Conservation (phyloP, 2,329 filamentous ascomycete species). For the Colletotrichum graminicola region DNA sequence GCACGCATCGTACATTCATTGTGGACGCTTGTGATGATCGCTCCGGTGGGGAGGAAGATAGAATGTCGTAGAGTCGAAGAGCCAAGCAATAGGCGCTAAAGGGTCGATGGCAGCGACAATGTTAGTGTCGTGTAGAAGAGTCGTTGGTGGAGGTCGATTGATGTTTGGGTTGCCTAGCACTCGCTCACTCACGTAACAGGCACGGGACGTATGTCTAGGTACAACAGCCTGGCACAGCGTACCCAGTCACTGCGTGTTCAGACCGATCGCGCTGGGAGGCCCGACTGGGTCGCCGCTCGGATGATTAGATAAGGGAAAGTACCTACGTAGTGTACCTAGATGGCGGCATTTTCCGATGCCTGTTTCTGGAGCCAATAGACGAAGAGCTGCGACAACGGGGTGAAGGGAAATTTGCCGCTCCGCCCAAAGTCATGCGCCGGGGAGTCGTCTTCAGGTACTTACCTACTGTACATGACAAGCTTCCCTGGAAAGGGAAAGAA, state of each 20-base stretch:
- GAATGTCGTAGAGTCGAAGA: neutral
- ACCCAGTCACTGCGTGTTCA: conserved; percentile 9
- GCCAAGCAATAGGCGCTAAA: neutral
- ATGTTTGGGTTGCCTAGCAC: conserved; percentile 32
- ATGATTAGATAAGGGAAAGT: conserved; percentile 47
- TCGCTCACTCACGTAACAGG: conserved; percentile 30
- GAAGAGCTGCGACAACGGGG: conserved; percentile 43
- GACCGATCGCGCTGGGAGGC: conserved; percentile 29
- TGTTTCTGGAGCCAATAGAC: conserved; percentile 48
- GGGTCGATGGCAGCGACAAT: conserved; percentile 16
- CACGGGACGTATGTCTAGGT: conserved; percentile 24
- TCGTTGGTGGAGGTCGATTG: conserved; percentile 30
- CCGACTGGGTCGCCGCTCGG: conserved; percentile 18
- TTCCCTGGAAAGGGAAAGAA: conserved; percentile 8
- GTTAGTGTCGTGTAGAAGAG: conserved; percentile 27
- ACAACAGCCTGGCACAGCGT: conserved; percentile 37
- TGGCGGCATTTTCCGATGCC: conserved; percentile 45
- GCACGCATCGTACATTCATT: conserved; percentile 67
- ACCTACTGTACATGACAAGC: conserved; percentile 20
- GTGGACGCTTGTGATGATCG: conserved; percentile 43
- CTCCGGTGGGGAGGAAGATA: neutral
- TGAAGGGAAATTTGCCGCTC: conserved; percentile 48
- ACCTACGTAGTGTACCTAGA: neutral
- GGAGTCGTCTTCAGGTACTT: conserved; percentile 13
- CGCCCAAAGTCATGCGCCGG: conserved; percentile 48